Evolutionary conservation across 345 rosid species (phyloP).

Genomic region (Turritis glabra): DNA sequence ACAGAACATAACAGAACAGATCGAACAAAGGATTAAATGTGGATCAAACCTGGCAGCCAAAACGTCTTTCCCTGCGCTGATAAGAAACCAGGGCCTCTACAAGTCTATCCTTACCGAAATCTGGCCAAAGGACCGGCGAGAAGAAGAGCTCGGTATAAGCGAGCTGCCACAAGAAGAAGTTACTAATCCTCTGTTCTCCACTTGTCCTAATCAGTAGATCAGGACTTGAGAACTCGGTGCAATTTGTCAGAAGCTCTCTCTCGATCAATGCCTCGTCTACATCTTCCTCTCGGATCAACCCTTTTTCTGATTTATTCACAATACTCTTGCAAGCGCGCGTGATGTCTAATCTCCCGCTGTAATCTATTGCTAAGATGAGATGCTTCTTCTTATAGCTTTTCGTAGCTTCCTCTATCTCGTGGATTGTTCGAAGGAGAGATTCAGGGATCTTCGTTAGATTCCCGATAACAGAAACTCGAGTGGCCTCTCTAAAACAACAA

Average conservation of each 20-base stretch:
- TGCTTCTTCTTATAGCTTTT: constrained; percentile 49
- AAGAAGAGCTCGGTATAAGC: constrained; percentile 81
- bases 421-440: constrained; percentile 41
- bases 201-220: constrained; percentile 76
- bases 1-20: too few species aligned
- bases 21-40: not conserved
- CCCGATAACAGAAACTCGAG: constrained; percentile 56
- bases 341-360: constrained; percentile 69
- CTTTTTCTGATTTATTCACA: constrained; percentile 48
- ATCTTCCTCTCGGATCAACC: constrained; percentile 47
- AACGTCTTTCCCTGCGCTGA: constrained; percentile 69
- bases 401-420: constrained; percentile 50
- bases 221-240: constrained; percentile 56
- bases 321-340: constrained; percentile 60
- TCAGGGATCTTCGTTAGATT: constrained; percentile 51
- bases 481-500: constrained; percentile 44
- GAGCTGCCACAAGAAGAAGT: constrained; percentile 75
- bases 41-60: constrained; percentile 42
- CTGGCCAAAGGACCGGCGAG: constrained; percentile 64
- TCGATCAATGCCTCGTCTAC: constrained; percentile 57
- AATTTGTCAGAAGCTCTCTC: constrained; percentile 56
- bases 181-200: constrained; percentile 73
- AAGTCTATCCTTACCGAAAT: constrained; percentile 54
- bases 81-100: constrained; percentile 53
- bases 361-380: constrained; percentile 65